A percentile compares a stretch with the other conserved stretches of the same genome.
Conservation (phyloP, 1,284 basidiomycete genomes). For the Ceratobasidium sp. region DNA sequence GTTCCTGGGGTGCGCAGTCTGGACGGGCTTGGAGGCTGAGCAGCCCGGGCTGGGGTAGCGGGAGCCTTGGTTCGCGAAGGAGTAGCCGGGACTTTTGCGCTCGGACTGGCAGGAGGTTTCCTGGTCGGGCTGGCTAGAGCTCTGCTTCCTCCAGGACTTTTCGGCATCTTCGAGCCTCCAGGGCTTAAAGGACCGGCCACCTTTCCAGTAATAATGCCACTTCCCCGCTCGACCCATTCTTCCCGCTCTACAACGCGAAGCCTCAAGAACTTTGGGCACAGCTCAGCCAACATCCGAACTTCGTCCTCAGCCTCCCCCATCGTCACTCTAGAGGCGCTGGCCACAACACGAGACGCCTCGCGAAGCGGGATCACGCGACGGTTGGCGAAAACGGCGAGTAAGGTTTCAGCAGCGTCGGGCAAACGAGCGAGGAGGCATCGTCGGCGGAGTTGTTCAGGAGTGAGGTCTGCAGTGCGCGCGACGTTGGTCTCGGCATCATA, state of each 20-base stretch:
- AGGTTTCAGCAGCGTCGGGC: constrained; percentile 78
- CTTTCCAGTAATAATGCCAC: constrained; percentile 8
- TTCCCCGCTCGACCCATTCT: constrained; percentile 71
- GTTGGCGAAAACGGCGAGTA: constrained; percentile 61
- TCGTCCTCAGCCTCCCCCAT: constrained; percentile 77
- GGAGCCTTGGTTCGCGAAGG: constrained; percentile 45
- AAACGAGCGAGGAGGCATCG: constrained; percentile 79
- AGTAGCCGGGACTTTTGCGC: constrained; percentile 3
- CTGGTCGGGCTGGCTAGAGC: not conserved
- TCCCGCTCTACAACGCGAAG: constrained; percentile 69
- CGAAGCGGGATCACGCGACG: constrained; percentile 70
- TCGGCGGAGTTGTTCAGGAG: constrained; percentile 73
- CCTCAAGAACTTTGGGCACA: constrained; percentile 82
- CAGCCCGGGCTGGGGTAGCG: constrained; percentile 44
- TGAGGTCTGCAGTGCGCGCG: constrained; percentile 59
- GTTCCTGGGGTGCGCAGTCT: not conserved
- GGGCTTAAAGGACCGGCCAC: constrained; percentile 67
- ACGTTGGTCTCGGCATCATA: constrained; percentile 39
- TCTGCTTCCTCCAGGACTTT: not conserved
- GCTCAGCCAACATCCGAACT: constrained; percentile 66
- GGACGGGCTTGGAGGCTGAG: constrained; percentile 44
- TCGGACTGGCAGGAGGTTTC: constrained; percentile 4
- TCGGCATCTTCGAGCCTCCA: not conserved
- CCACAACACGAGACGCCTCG: constrained; percentile 71
- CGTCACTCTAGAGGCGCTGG: constrained; percentile 54